Percentiles rank a stretch among this genome's conserved stretches.
These are phyloP conservation scores for Pseudogymnoascus sp. DNA, from an alignment of 2,329 filamentous ascomycete genomes.

Conservation along the genomic window DNA sequence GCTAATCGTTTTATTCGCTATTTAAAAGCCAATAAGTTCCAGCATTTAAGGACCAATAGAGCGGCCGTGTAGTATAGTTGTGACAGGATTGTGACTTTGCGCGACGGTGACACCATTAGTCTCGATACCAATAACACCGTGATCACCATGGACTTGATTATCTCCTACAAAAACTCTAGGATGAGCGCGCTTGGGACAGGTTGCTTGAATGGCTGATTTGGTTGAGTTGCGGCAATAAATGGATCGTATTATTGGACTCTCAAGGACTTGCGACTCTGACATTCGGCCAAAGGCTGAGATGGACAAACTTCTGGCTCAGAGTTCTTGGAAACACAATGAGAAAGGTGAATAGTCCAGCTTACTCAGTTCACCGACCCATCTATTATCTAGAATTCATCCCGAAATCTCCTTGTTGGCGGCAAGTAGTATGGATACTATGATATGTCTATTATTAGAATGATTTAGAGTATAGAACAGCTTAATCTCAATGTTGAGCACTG, in stretches of 20 bases:
- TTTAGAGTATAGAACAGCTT: not conserved
- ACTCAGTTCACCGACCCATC: not conserved
- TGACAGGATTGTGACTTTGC: not conserved
- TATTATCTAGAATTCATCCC: too few relatives aligned
- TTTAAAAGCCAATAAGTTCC: too few relatives aligned
- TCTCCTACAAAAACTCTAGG: not conserved
- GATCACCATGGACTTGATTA: not conserved
- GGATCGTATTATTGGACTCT: not conserved
- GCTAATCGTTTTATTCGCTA: too few relatives aligned
- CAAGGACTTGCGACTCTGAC: not conserved
- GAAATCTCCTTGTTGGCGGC: not conserved
- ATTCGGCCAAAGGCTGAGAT: not conserved
- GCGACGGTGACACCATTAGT: not conserved
- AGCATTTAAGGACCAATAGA: too few relatives aligned
- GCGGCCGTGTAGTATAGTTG: too few relatives aligned
- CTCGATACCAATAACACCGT: not conserved
- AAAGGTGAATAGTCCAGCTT: not conserved
- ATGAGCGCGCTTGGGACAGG: not conserved
- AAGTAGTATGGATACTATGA: not conserved
- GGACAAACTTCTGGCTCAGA: not conserved
- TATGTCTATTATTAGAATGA: not conserved
- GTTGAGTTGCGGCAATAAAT: not conserved
- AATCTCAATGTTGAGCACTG: not conserved
- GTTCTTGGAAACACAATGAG: not conserved
- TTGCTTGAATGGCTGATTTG: not conserved